These are phyloP conservation scores for Mortierella sp. DNA, from an alignment of 371 early-diverging fungal species.

Conservation along the genomic window DNA sequence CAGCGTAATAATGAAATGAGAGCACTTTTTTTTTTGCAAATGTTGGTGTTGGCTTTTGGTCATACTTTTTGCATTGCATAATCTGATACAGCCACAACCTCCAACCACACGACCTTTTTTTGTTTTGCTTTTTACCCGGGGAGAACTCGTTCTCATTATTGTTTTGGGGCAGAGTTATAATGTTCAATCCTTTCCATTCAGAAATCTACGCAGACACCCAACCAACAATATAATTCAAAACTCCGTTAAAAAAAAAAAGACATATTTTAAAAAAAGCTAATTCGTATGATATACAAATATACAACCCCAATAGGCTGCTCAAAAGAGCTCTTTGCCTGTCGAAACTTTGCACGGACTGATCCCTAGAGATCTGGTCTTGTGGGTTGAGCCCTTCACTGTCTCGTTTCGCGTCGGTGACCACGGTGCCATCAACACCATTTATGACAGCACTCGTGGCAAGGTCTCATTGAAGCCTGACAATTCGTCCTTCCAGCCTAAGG, in stretches of 20 bases:
- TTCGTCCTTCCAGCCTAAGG: no score
- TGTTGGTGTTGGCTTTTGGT: no score
- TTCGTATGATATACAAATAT: no score
- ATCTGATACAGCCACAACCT: no score
- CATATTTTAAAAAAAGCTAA: neutral
- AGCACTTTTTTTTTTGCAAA: no score
- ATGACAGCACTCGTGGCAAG: constrained; percentile 71
- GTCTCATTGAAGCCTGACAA: constrained; percentile 56
- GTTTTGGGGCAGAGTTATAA: no score
- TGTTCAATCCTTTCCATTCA: no score
- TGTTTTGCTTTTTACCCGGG: no score
- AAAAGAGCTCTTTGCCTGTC: constrained; percentile 50
- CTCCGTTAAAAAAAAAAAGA: neutral
- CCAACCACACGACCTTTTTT: no score
- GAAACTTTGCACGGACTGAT: constrained; percentile 56
- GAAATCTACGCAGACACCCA: neutral
- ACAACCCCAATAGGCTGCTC: constrained; percentile 59
- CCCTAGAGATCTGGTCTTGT: constrained; percentile 81
- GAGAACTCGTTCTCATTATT: no score
- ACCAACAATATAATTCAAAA: neutral
- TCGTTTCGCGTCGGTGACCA: constrained; percentile 83
- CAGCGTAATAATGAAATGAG: no score
- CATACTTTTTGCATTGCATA: no score
- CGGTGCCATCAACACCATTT: constrained; percentile 77
- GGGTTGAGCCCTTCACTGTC: constrained; percentile 84